A percentile compares a stretch with the other conserved stretches of the same genome.
Evolutionary conservation across 495 filamentous ascomycete genomes (phyloP).

Genomic region (Penicillium canariense): DNA sequence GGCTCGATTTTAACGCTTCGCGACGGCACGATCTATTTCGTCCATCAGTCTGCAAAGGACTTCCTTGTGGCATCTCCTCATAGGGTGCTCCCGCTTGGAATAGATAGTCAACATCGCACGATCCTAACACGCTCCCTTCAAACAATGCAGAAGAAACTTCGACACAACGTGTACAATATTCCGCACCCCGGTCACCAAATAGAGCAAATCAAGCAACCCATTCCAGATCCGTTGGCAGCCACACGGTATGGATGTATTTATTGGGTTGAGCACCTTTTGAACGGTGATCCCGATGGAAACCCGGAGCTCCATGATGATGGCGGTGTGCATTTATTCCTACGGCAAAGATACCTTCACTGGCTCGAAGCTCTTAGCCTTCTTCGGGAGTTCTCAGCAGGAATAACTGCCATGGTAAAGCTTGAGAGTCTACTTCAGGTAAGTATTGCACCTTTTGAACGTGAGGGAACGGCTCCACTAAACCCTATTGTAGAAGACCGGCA

Average conservation of each 20-base stretch:
- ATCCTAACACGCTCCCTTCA: slow-evolving; percentile 31
- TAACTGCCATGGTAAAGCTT: slow-evolving; percentile 16
- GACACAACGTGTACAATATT: slow-evolving; percentile 21
- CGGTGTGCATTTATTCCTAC: slow-evolving; percentile 20
- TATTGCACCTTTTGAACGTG: no score
- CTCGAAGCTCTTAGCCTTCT: slow-evolving; percentile 35
- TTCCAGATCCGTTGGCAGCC: slow-evolving; percentile 17
- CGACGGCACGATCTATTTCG: slow-evolving; percentile 29
- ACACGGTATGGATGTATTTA: slow-evolving; percentile 33
- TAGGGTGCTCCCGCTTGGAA: slow-evolving; percentile 16
- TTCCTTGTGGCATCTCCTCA: slow-evolving; percentile 23
- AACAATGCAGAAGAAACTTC: slow-evolving; percentile 16
- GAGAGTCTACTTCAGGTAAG: slow-evolving; percentile 13
- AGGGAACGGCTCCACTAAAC: not conserved
- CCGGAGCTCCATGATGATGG: slow-evolving; percentile 10
- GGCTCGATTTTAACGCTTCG: slow-evolving; percentile 24
- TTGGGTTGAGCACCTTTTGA: slow-evolving; percentile 40
- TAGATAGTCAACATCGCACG: slow-evolving; percentile 19
- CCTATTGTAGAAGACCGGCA: not conserved
- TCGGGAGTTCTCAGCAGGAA: slow-evolving; percentile 22
- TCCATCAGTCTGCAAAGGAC: slow-evolving; percentile 47
- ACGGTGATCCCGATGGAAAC: not conserved
- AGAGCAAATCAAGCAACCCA: not conserved
- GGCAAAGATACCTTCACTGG: slow-evolving; percentile 33
- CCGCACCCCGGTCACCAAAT: slow-evolving; percentile 5